Conservation (phyloP, 2,329 filamentous ascomycete species). For the Nannizzia gypsea region DNA sequence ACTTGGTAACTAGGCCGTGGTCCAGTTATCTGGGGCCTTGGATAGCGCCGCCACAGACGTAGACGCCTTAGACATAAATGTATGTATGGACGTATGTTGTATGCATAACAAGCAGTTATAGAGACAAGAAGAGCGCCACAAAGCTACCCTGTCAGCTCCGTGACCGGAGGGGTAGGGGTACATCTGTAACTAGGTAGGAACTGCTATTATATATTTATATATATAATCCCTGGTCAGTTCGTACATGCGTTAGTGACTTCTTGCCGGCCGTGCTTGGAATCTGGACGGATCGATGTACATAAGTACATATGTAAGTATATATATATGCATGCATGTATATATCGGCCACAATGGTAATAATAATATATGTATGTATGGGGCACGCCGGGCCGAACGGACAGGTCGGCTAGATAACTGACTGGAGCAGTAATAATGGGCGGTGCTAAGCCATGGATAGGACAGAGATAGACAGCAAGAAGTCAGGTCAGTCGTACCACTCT, state of each 20-base stretch:
- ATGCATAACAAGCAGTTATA: not conserved
- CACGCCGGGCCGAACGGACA: too few relatives aligned
- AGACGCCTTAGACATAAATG: not conserved
- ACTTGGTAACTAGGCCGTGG: not conserved
- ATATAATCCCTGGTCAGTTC: too few relatives aligned
- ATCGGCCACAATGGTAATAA: too few relatives aligned
- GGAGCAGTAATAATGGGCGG: too few relatives aligned
- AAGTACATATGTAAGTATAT: too few relatives aligned
- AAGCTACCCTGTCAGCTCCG: not conserved
- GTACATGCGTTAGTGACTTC: not conserved
- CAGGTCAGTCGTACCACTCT: too few relatives aligned
- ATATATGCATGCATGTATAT: not conserved
- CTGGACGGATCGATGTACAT: not conserved
- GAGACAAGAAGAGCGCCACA: not conserved
- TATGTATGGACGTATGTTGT: not conserved
- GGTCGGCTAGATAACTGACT: too few relatives aligned
- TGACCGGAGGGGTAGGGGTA: not conserved
- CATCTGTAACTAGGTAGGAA: too few relatives aligned
- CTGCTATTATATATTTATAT: too few relatives aligned
- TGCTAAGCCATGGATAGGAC: too few relatives aligned
- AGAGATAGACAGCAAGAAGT: too few relatives aligned
- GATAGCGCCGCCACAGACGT: not conserved
- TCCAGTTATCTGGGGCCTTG: not conserved
- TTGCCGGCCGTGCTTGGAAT: not conserved
- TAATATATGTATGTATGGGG: too few relatives aligned